Evolutionary conservation across 345 rosid species (phyloP), one percentile per base, ranked within the genome.

Genomic region (Tarenaya hassleriana): DNA sequence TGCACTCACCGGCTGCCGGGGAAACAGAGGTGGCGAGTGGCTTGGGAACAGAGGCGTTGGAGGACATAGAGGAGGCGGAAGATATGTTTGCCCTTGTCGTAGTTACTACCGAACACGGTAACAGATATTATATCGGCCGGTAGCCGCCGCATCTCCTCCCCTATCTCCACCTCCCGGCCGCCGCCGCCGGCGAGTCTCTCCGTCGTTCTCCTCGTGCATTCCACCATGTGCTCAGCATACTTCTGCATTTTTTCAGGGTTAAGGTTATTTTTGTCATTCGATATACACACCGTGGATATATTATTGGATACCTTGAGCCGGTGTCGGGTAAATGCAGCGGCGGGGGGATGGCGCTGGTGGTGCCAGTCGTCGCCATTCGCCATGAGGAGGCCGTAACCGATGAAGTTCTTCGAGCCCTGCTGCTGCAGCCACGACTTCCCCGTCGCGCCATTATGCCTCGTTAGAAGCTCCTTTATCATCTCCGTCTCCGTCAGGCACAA

Each of bases 381-480:
- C 91, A 83, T 83, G 49, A 94, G 64, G 55, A 94, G 61, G 13
- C 97, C 99, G 1, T 71, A 64, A 0, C 99, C 99, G 0, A 86
- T 80, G 44, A 94, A 94, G 53, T 83, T 84, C 51, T 88, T 86
- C 0, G 91, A 56, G 1, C 99, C 99, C 59, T 94, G 83, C 54
- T 80, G 95, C 16, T 94, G 99, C 1, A 81, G 75, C 99, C 99
- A 94, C 14, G 97, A 88, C 66, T 83, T 80, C 0, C 99, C 99
- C 7, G 94, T 75, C 21, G 71, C 74, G 0, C 79, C 77, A 51
- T 85, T 84, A 48, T 85, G 75, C 64, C 85, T 94, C 8, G 77
- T 64, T 8, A 94, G 39, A 7, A 88, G 73, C 52, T 85, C 97
- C 47, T 78, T 88, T 59, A 88, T 94, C 75, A 88, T 27, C 11